A percentile compares a stretch with the other conserved stretches of the same genome.
phyloP scores from a whole-genome alignment of 768 basidiomycete genomes.

The Lactarius tabidus region DNA sequence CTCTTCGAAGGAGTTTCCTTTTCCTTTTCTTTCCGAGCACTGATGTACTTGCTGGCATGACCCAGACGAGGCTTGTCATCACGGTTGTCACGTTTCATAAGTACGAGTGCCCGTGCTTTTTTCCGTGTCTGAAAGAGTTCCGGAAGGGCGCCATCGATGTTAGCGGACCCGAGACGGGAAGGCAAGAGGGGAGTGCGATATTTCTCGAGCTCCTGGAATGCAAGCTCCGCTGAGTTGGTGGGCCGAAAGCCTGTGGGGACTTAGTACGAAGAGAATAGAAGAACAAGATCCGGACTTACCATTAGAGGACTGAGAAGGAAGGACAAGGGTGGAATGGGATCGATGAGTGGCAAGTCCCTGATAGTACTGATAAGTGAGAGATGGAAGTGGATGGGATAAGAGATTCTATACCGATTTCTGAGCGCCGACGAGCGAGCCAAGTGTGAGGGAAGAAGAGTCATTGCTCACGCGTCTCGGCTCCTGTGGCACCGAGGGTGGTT shows the following conservation, averaged over 20 bases:
- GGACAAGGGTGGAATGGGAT: slow-evolving; percentile 17
- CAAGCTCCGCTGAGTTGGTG: slow-evolving; percentile 56
- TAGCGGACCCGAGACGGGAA: slow-evolving; percentile 42
- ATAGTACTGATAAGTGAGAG: slow-evolving; percentile 7
- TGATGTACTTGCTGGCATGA: slow-evolving; percentile 30
- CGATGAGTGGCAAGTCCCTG: slow-evolving; percentile 14
- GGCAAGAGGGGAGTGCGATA: slow-evolving; percentile 78
- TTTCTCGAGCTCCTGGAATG: slow-evolving; percentile 66
- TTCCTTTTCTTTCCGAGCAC: slow-evolving; percentile 27
- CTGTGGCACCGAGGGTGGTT: slow-evolving; percentile 41
- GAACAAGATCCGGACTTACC: slow-evolving; percentile 16
- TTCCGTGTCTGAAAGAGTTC: slow-evolving; percentile 58
- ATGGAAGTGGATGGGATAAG: neutral
- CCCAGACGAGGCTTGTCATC: slow-evolving; percentile 45
- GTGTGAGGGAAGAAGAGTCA: slow-evolving; percentile 23
- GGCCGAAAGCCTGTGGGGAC: slow-evolving; percentile 30
- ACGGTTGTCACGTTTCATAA: slow-evolving; percentile 60
- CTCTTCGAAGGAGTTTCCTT: slow-evolving; percentile 36
- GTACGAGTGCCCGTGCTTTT: slow-evolving; percentile 39
- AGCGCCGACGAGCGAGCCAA: slow-evolving; percentile 28
- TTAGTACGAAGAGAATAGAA: slow-evolving; percentile 18
- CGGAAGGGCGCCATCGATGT: slow-evolving; percentile 34
- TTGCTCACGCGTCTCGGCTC: slow-evolving; percentile 25
- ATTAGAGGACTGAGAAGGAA: slow-evolving; percentile 14
- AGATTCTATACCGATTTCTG: slow-evolving; percentile 24